Evolutionary conservation across 495 filamentous ascomycete genomes (phyloP), one percentile per base, ranked within the genome.

Genomic region (Trypethelium eluteriae): DNA sequence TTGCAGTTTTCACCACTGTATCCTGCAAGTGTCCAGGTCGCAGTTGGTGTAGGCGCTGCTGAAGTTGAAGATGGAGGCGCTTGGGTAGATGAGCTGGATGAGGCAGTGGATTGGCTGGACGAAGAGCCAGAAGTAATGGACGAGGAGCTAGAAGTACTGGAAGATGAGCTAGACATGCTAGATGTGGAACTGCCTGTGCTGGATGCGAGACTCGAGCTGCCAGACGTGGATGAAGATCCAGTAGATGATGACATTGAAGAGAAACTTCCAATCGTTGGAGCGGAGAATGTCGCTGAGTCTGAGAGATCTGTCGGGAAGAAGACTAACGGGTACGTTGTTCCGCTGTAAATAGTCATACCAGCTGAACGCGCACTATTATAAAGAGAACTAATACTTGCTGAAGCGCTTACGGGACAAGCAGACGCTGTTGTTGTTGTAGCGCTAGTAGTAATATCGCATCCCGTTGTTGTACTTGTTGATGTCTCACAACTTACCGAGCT

Each of bases 261-360:
- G 25, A 53, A 53, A 53, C 9, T 53, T 53, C 49, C 49, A 53
- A 18, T 53, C 49, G 14, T 11, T 18, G 49, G 25, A 53, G 49
- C 49, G 12, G 49, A 53, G 49, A 53, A 53, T 11, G 49, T 53
- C 49, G 14, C 49, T 53, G 49, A 53, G 49, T 53, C 49, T 18
- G 49, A 53, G 49, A 53, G 49, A 53, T 53, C 49, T 53, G 16
- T 53, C 49, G 49, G 49, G 25, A 53, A 53, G 49, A 53, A 53
- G 25, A 18, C 49, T 5, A 53, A 18, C 0, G 49, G 49, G 49
- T 53, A 53, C 49, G 49, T 16, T 53, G 49, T 53, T 53, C 49
- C 49, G 25, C 49, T 53, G 49, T 53, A 18, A 14, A 53, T 18
- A 53, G 49, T 53, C 12, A 53, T 18, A 53, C 12, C 49, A 18